Evolutionary conservation across 345 rosid species (phyloP).

Genomic region (Murraya paniculata): DNA sequence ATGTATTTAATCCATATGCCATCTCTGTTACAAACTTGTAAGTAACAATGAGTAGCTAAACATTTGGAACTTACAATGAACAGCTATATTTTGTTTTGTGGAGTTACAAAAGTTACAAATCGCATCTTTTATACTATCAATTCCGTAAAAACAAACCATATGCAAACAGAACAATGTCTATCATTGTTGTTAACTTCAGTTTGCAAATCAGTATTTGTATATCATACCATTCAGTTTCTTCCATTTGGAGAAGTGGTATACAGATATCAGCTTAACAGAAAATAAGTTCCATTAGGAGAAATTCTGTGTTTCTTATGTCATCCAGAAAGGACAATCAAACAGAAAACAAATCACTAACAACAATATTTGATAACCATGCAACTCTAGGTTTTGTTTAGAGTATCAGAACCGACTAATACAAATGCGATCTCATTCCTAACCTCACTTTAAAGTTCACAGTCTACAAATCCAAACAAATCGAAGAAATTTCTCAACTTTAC

Average conservation of each 20-base stretch:
- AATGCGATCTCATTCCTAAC: not conserved
- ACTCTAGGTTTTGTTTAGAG: not conserved
- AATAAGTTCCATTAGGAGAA: not conserved
- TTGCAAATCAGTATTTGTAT: not conserved
- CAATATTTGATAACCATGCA: not conserved
- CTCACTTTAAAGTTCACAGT: not conserved
- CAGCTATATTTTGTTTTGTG: not conserved
- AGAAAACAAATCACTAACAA: not conserved
- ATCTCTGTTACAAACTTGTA: not conserved
- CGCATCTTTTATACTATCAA: not conserved
- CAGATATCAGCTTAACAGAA: not conserved
- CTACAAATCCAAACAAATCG: not conserved
- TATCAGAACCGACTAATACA: not conserved
- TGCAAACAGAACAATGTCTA: not conserved
- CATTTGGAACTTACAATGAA: not conserved
- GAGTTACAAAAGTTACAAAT: not conserved
- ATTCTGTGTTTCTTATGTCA: not conserved
- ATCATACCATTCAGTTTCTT: not conserved
- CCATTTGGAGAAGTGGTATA: not conserved
- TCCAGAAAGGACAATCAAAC: not conserved
- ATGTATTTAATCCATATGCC: not conserved
- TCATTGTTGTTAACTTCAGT: not conserved
- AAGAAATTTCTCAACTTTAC: not conserved
- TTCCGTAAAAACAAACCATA: not conserved
- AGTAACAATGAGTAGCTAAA: not conserved